Evolutionary conservation across 768 basidiomycete species (phyloP), one percentile per base, ranked within the genome.

Genomic region (Lactarius trivialis): DNA sequence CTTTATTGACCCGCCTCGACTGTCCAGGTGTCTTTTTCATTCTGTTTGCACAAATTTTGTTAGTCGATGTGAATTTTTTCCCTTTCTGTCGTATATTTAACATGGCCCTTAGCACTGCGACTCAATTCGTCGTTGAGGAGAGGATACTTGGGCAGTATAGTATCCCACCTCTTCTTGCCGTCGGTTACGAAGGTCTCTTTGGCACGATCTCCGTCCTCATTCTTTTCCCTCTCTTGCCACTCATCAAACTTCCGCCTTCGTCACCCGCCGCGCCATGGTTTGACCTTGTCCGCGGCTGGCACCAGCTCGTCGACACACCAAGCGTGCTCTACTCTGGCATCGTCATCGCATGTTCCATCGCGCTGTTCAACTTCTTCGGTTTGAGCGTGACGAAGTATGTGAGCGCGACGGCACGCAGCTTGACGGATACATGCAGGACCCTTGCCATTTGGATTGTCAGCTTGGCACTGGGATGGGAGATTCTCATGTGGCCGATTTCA

Each of bases 381-480:
- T 73, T 96, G 55, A 92, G 90, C 71, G 91, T 97, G 62, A 96
- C 94, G n/a, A 81, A 86, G 65, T 86, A 91, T 71, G 91, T 98
- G 61, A 93, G 89, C 72, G 95, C 96, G 36, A 97, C 94, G 1
- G 91, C 92, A 19, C 83, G 96, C 64, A 89, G 87, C 58, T 79
- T 97, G 60, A 91, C 93, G 39, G 97, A 99, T 73, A 95, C 94
- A 7, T 97, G 93, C 76, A 82, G 97, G 68, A 98, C 97, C 1
- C 79, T 98, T 57, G 83, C 84, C n/a, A 98, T 99, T 71, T 99
- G 97, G 97, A 76, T 95, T 66, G 77, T 99, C 69, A 93, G 91
- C 70, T 79, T 97, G 56, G 85, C 81, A 1, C 75, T 97, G 28
- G 93, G 95, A 4, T 98, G 95, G 95, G 95, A 98, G 75, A 80